Evolutionary conservation across 2,329 filamentous ascomycete genomes (phyloP).

Genomic region (Aspergillus versicolor): DNA sequence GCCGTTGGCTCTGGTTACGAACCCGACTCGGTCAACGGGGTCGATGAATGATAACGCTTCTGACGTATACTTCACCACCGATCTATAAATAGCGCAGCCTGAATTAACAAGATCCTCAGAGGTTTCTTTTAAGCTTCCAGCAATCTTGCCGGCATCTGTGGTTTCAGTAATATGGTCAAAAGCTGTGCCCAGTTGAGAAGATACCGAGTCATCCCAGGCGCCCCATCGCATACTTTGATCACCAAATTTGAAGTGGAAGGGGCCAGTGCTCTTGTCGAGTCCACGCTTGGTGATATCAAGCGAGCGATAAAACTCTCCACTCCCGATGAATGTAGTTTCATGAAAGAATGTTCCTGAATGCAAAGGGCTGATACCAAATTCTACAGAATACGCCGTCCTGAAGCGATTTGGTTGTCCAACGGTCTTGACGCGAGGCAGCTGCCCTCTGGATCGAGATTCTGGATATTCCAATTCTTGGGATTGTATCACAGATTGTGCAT

Average conservation of each 20-base stretch:
- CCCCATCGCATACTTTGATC: constrained; percentile 46
- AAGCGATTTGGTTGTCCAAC: constrained; percentile 49
- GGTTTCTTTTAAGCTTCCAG: background rate
- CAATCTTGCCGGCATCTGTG: constrained; percentile 16
- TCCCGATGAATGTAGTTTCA: constrained; percentile 57
- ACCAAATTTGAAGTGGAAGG: constrained; percentile 38
- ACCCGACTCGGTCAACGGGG: constrained; percentile 52
- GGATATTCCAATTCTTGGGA: constrained; percentile 17
- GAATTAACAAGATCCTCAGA: constrained; percentile 14
- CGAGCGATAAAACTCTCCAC: constrained; percentile 52
- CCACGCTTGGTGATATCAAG: constrained; percentile 42
- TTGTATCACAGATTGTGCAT: constrained; percentile 38
- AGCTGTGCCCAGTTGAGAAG: constrained; percentile 43
- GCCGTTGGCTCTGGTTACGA: constrained; percentile 37
- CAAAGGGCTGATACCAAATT: constrained; percentile 55
- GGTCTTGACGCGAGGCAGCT: constrained; percentile 8
- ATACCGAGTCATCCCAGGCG: constrained; percentile 57
- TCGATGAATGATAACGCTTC: constrained; percentile 54
- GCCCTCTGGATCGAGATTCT: background rate
- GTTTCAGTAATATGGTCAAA: constrained; percentile 33
- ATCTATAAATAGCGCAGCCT: constrained; percentile 33
- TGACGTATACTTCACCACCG: constrained; percentile 51
- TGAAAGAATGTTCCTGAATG: constrained; percentile 56
- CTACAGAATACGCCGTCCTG: constrained; percentile 50
- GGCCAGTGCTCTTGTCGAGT: constrained; percentile 44